phyloP scores from a whole-genome alignment of 345 rosid species.

The Rhizophora apiculata region DNA sequence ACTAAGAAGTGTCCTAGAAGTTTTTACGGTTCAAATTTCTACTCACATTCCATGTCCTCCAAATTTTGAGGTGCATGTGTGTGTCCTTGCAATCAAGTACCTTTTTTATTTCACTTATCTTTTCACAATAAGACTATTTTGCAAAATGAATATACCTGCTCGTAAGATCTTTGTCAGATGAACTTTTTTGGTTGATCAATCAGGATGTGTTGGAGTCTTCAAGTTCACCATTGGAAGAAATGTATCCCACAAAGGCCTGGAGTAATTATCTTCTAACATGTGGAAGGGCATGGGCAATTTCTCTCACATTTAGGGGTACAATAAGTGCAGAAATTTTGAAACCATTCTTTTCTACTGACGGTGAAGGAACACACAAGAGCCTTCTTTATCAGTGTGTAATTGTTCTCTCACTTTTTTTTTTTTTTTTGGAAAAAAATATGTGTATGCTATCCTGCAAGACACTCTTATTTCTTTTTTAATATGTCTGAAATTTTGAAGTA shows the following conservation, averaged over 20 bases:
- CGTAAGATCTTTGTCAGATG: background rate
- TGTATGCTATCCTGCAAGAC: background rate
- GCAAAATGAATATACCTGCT: background rate
- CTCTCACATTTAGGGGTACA: constrained; percentile 42
- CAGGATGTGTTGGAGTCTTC: constrained; percentile 50
- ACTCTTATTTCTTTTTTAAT: background rate
- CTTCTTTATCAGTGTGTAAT: constrained; percentile 65
- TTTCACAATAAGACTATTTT: background rate
- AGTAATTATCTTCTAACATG: constrained; percentile 41
- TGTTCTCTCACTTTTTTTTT: background rate
- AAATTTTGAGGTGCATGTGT: background rate
- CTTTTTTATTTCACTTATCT: background rate
- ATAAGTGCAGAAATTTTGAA: constrained; percentile 52
- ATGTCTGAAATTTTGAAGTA: background rate
- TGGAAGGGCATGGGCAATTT: constrained; percentile 74
- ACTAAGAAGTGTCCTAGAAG: too few relatives aligned
- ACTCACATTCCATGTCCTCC: too few relatives aligned
- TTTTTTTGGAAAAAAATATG: background rate
- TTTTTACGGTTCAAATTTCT: too few relatives aligned
- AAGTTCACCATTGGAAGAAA: constrained; percentile 30
- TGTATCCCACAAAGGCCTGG: constrained; percentile 25
- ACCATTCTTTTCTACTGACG: constrained; percentile 34
- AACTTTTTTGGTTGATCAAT: constrained; percentile 16
- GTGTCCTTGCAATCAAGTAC: background rate
- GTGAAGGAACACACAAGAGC: constrained; percentile 35